Evolutionary conservation across 495 filamentous ascomycete genomes (phyloP).

Genomic region (Annulohypoxylon bovei): DNA sequence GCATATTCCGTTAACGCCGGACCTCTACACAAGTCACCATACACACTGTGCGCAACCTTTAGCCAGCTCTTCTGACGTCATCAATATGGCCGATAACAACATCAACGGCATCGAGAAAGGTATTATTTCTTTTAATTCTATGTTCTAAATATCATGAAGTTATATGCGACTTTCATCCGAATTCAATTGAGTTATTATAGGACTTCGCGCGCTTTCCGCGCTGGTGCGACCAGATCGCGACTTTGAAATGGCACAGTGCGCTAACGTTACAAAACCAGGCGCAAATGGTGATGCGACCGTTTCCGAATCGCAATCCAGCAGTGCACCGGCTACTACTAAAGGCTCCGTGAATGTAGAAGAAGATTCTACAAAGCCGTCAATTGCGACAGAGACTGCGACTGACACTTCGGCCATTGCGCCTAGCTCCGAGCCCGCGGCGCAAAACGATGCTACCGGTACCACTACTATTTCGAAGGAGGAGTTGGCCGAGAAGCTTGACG

Average conservation of each 20-base stretch:
- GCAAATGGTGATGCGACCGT: slow-evolving; percentile 35
- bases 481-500: slow-evolving; percentile 24
- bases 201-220: slow-evolving; percentile 20
- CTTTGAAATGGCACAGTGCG: slow-evolving; percentile 38
- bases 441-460: slow-evolving; percentile 23
- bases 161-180: slow-evolving; percentile 24
- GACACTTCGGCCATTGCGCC: slow-evolving; percentile 15
- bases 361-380: slow-evolving; percentile 32
- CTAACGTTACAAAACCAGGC: slow-evolving; percentile 40
- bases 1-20: background rate
- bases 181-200: slow-evolving; percentile 31
- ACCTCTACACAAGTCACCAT: background rate
- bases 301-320: slow-evolving; percentile 26
- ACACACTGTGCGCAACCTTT: slow-evolving; percentile 27
- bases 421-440: slow-evolving; percentile 27
- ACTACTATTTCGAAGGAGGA: slow-evolving; percentile 32
- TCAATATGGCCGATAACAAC: slow-evolving; percentile 53
- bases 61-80: slow-evolving; percentile 53
- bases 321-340: slow-evolving; percentile 28
- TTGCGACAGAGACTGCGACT: slow-evolving; percentile 17
- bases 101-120: slow-evolving; percentile 55
- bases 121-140: slow-evolving; percentile 29
- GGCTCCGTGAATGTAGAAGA: slow-evolving; percentile 24
- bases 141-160: slow-evolving; percentile 6
- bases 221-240: slow-evolving; percentile 30